These are phyloP conservation scores for Leccinum longicurvipes DNA, from an alignment of 768 basidiomycete genomes.

Conservation along the genomic window DNA sequence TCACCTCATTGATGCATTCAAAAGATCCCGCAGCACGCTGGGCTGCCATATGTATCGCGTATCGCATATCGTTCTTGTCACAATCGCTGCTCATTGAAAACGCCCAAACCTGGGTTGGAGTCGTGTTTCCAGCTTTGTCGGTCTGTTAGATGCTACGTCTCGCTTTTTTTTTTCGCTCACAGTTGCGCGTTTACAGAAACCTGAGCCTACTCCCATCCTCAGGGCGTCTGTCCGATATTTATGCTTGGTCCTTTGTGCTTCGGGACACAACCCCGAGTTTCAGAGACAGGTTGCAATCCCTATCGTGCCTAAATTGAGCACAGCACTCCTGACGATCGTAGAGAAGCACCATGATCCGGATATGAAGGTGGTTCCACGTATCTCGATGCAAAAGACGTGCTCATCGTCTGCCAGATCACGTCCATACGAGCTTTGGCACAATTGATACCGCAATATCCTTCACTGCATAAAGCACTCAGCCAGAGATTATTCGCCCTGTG, in stretches of 20 bases:
- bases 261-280: conserved; percentile 68
- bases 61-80: conserved; percentile 59
- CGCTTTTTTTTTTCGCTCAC: conserved; percentile 9
- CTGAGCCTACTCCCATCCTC: conserved; percentile 55
- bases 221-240: conserved; percentile 68
- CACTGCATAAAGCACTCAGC: conserved; percentile 56
- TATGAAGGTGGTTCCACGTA: conserved; percentile 44
- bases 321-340: conserved; percentile 51
- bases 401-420: conserved; percentile 37
- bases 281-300: conserved; percentile 75
- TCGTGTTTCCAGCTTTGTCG: conserved; percentile 61
- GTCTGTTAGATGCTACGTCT: conserved; percentile 46
- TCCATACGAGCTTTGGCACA: conserved; percentile 47
- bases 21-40: conserved; percentile 76
- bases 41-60: conserved; percentile 75
- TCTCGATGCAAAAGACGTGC: neutral
- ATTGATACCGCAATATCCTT: conserved; percentile 66
- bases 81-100: conserved; percentile 61
- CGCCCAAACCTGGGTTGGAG: conserved; percentile 69
- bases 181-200: conserved; percentile 48
- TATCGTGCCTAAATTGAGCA: conserved; percentile 67
- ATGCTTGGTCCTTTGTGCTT: conserved; percentile 55
- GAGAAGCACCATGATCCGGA: conserved; percentile 51
- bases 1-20: conserved; percentile 72
- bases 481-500: conserved; percentile 50